Conservation (phyloP, 2,329 filamentous ascomycete species). For the Apiospora kogelbergensis region DNA sequence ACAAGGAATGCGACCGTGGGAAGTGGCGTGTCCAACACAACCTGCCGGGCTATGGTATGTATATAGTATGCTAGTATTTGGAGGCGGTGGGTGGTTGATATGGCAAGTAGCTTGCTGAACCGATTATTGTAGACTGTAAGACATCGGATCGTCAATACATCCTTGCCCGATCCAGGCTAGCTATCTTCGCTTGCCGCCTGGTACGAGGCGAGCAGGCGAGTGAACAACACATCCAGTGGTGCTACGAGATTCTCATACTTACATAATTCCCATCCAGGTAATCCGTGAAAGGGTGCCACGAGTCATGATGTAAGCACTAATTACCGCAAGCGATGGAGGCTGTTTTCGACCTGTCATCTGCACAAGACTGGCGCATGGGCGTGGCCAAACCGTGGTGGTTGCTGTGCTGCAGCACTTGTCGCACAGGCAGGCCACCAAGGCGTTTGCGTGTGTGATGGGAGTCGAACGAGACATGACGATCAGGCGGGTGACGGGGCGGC, state of each 20-base stretch:
- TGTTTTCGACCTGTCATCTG: not conserved
- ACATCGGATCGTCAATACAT: not conserved
- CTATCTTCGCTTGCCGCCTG: not conserved
- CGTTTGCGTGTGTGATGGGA: not conserved
- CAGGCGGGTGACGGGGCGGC: not conserved
- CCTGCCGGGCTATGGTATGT: not conserved
- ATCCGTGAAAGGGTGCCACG: not conserved
- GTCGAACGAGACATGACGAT: not conserved
- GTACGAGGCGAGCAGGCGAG: not conserved
- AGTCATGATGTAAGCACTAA: not conserved
- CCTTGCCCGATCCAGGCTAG: not conserved
- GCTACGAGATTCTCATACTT: not conserved
- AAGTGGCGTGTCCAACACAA: not conserved
- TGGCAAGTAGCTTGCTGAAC: no score
- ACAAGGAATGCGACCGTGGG: not conserved
- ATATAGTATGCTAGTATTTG: no score
- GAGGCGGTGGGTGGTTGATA: not conserved
- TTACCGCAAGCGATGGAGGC: not conserved
- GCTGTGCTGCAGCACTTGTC: not conserved
- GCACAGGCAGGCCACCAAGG: not conserved
- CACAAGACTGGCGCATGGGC: not conserved
- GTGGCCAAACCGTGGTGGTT: not conserved
- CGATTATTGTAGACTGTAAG: not conserved
- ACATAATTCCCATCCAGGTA: not conserved
- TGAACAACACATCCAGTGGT: not conserved